These are phyloP conservation scores for Penicillium decumbens DNA, from an alignment of 2,329 filamentous ascomycete genomes.

Conservation along the genomic window DNA sequence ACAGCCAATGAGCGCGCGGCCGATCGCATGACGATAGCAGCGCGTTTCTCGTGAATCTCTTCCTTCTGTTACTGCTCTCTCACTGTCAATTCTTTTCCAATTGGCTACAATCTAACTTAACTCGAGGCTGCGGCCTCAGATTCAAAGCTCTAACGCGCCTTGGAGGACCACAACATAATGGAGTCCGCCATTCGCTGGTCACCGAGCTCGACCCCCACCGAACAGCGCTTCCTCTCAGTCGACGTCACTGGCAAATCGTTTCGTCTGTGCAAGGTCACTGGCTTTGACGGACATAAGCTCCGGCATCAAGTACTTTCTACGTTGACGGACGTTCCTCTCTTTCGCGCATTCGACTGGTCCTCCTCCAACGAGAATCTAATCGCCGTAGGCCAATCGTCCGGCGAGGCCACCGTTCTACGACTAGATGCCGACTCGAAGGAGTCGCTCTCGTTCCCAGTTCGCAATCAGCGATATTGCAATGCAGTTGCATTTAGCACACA, in stretches of 20 bases:
- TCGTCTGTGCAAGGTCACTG: conserved; percentile 51
- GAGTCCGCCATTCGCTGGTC: conserved; percentile 59
- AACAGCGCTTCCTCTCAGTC: conserved; percentile 57
- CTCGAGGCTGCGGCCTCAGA: conserved; percentile 18
- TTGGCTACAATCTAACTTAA: conserved; percentile 3
- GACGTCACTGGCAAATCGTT: conserved; percentile 58
- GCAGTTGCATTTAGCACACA: conserved; percentile 57
- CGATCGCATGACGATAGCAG: conserved; percentile 14
- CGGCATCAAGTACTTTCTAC: conserved; percentile 52
- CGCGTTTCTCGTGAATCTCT: conserved; percentile 8
- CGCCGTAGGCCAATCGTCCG: conserved; percentile 58
- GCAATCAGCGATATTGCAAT: conserved; percentile 61
- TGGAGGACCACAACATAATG: conserved; percentile 21
- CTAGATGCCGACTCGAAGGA: conserved; percentile 49
- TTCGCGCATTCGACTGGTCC: conserved; percentile 64
- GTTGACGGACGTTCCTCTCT: conserved; percentile 54
- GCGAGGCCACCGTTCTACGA: conserved; percentile 56
- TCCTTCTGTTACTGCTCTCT: not conserved
- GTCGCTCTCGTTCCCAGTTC: conserved; percentile 52
- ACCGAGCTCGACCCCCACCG: conserved; percentile 50
- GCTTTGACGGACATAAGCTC: conserved; percentile 39
- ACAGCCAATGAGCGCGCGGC: conserved; percentile 25
- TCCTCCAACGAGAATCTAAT: conserved; percentile 55
- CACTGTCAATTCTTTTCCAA: not conserved
- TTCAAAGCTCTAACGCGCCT: conserved; percentile 1